A percentile compares a stretch with the other conserved stretches of the same genome.
Evolutionary conservation across 2,329 filamentous ascomycete genomes (phyloP).

Genomic region (Exserohilum rostratum): DNA sequence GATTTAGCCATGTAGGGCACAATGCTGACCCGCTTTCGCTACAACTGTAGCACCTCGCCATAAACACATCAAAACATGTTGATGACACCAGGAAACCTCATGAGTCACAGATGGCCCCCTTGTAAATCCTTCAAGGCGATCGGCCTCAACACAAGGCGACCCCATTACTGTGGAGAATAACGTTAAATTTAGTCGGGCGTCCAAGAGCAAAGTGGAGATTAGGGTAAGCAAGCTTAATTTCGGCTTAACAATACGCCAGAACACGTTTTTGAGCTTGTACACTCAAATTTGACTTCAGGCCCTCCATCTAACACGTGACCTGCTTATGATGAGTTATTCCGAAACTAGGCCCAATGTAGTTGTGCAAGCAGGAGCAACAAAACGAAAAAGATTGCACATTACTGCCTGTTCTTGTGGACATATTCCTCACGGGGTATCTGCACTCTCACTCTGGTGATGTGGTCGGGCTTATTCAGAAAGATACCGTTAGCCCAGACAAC

Average conservation of each 20-base stretch:
- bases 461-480: too few species aligned
- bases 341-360: background rate
- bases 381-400: background rate
- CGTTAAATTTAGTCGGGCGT: background rate
- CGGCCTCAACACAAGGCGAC: background rate
- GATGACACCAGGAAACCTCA: background rate
- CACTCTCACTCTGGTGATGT: too few species aligned
- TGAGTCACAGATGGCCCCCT: background rate
- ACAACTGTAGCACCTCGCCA: background rate
- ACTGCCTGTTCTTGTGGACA: too few species aligned
- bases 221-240: background rate
- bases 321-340: conserved; percentile 5
- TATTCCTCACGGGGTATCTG: too few species aligned
- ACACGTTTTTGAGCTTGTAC: background rate
- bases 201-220: background rate
- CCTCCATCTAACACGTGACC: background rate
- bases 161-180: background rate
- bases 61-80: background rate
- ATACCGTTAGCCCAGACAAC: too few species aligned
- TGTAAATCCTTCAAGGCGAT: background rate
- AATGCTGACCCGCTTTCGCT: background rate
- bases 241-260: background rate
- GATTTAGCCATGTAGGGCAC: background rate
- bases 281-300: background rate
- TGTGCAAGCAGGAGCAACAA: background rate